A percentile compares a stretch with the other conserved stretches of the same genome.
Conservation (phyloP, 345 rosid genomes). For the Citrus hindsii region DNA sequence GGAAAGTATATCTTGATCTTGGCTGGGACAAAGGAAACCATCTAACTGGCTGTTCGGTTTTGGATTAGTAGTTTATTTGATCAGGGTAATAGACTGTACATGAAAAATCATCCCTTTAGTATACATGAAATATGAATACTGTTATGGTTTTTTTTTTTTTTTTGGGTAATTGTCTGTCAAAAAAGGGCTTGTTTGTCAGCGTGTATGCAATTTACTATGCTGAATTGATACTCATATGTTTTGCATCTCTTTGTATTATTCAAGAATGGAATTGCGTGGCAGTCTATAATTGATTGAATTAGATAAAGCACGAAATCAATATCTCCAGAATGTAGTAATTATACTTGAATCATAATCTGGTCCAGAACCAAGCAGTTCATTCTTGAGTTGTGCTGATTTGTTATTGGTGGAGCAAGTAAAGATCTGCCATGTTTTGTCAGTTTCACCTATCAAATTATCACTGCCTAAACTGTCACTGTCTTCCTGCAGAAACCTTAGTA, state of each 20-base stretch:
- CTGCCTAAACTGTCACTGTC: not conserved
- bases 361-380: not conserved
- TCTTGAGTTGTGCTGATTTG: not conserved
- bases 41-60: not conserved
- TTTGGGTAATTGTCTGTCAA: not conserved
- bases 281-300: not conserved
- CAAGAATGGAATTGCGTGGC: not conserved
- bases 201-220: not conserved
- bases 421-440: not conserved
- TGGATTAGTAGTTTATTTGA: not conserved
- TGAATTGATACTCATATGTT: not conserved
- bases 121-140: not conserved
- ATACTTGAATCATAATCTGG: not conserved
- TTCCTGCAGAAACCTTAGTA: constrained; percentile 14
- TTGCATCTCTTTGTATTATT: not conserved
- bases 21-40: not conserved
- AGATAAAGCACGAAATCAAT: not conserved
- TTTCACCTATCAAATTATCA: not conserved
- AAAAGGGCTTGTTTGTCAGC: no score
- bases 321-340: not conserved
- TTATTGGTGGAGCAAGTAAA: not conserved
- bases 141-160: not conserved
- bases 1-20: not conserved
- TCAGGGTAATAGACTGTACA: not conserved
- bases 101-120: not conserved